Evolutionary conservation across 1,139 yeast genomes (phyloP), one percentile per base, ranked within the genome.

Genomic region (Pichia sp.): DNA sequence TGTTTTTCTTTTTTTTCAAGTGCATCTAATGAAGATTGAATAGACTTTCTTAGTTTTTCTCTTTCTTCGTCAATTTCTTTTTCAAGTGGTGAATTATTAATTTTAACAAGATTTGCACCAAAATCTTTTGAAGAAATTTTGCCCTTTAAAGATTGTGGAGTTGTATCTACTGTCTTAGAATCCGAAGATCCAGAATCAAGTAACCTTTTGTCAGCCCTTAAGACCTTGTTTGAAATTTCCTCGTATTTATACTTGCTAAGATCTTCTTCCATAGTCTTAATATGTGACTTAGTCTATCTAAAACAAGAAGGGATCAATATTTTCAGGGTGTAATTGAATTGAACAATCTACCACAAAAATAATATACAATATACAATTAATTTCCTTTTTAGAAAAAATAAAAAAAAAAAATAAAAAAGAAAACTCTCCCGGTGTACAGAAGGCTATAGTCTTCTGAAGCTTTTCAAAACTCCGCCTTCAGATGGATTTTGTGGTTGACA

Each of bases 201-300:
- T 41, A 73, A 64, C 43, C 80, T 62, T 48, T 74, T 69, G 55
- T 80, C 87, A 51, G 76, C 74, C 50, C 74, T 71, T 31, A 82
- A 70, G 53, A 85, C 90, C 67, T 82, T 81, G 58, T 82, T 85
- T 46, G 95, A 76, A 87, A 85, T 82, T 59, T 75, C 84, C 57
- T 78, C 82, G 55, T 78, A 76, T 46, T 74, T 68, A 56, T 74
- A 75, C 51, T 43, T 46, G 31, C 42, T 30, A 28, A 59, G 53
- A 25, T 64, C 62, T 20, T 54, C 58, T 5, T 53, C 41, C 60
- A 55, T 37, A 6, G 11, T 32, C 5, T 20, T n/a, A n/a, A n/a
- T n/a, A n/a, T n/a, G n/a, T n/a, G n/a, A n/a, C n/a, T n/a, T n/a
- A n/a, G n/a, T n/a, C n/a, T n/a, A n/a, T n/a, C n/a, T n/a, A n/a